Evolutionary conservation across 1,284 basidiomycete genomes (phyloP), one percentile per base, ranked within the genome.

Genomic region (Moesziomyces sp.): DNA sequence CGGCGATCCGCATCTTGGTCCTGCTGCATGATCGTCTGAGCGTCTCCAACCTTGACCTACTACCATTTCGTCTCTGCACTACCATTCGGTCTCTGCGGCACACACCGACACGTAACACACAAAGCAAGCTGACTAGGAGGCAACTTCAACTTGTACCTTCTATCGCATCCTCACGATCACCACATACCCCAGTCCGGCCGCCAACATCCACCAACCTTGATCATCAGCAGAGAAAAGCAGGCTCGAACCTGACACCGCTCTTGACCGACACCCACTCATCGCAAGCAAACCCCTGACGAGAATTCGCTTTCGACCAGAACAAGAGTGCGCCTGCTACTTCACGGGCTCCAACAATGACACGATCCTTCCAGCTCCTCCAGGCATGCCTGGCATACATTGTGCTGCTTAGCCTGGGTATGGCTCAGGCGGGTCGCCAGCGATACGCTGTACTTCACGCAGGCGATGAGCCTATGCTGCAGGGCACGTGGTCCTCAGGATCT

Each of bases 401-500:
- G 19, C 30, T 70, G 1, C 46, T 57, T 8, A n/a, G 35, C 43
- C n/a, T 52, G 13, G 48, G 46, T 24, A 3, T 59, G 11, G 69
- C 63, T 0, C 16, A 40, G 19, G 70, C 70, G 3, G 64, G 70
- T 28, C 63, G 70, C 23, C 70, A 73, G 46, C 56, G 64, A 45
- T 73, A 73, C 21, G 57, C 40, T 16, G 40, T 73, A 2, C 63
- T 73, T 1, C 18, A 40, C 4, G 52, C 59, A 6, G 70, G 70
- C 18, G 64, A 73, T 30, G 77, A 74, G 14, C 52, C 72, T 3
- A 56, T 52, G 30, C 59, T 79, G 0, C 62, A 74, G 23, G 82
- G 82, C 26, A 83, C 82, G 11, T 83, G 82, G 82, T 77, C 73
- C 0, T 74, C 74, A 1, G 82, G 82, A 1, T 74, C 73, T 0